Conservation (phyloP, 176 grass and related monocot species). For the Oryza officinalis region DNA sequence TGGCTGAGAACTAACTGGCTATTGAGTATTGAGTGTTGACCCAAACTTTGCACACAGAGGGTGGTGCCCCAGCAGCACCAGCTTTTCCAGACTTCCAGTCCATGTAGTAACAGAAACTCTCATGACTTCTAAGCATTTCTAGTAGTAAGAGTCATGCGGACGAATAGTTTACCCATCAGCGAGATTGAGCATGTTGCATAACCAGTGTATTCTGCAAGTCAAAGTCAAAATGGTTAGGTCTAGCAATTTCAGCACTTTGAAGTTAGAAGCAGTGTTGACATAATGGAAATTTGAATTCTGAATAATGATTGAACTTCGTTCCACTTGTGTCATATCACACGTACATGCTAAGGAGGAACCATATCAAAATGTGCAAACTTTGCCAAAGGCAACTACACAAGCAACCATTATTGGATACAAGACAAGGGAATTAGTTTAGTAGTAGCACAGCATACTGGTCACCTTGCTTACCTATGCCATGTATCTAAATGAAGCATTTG, state of each 20-base stretch:
- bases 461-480: slow-evolving; percentile 5
- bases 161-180: slow-evolving; percentile 2
- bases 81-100: slow-evolving; percentile 74
- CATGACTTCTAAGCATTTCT: neutral
- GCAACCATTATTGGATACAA: neutral
- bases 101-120: slow-evolving; percentile 64
- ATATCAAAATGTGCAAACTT: neutral
- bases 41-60: slow-evolving; percentile 61
- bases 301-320: neutral
- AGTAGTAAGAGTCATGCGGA: neutral
- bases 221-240: slow-evolving; percentile 3
- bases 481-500: neutral
- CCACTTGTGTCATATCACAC: neutral
- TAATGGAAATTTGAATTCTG: neutral
- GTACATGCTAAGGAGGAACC: neutral
- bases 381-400: neutral
- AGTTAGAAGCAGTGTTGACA: neutral
- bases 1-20: slow-evolving; percentile 34
- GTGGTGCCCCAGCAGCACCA: slow-evolving; percentile 65
- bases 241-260: neutral
- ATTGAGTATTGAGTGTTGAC: slow-evolving; percentile 60
- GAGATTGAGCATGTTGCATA: neutral
- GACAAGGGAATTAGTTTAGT: neutral
- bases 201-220: slow-evolving; percentile 34
- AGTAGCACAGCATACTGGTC: slow-evolving; percentile 7